Base-by-base conservation (phyloP, 345 rosid genomes). In the Litchi chinensis region DNA sequence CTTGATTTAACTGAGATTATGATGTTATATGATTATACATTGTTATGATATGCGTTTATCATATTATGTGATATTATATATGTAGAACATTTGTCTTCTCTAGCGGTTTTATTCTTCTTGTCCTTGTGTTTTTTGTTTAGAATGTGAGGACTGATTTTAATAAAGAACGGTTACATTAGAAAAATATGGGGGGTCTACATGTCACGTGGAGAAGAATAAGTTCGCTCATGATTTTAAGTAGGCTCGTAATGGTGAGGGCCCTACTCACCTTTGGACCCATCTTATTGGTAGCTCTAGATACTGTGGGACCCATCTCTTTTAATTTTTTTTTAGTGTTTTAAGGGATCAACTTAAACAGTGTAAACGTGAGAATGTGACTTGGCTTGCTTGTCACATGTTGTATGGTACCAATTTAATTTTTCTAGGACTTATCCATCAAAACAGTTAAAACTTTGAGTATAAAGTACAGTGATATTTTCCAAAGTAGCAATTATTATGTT, bases 201-300 rank as follows among this genome's bases (percentile, higher is more conserved):
- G 76, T 85, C 88, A 83, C 83, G 84, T 86, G 88, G 54, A 60
- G 68, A 10, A 56, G 74, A 24, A 82, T 63, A 57, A 77, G 60
- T 79, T 54, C 13, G 70, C 71, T 78, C 57, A 73, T 73, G 66
- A 24, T 16, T 70, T 24, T 56, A 16, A 48, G 79, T 77, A 77
- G 76, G 71, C 71, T 19, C 28, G 3, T 8, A 59, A n/a, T 59
- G 26, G 64, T 4, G 64, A 15, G 26, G 50, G 32, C 28, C 76
- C 76, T 26, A 54, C 75, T 9, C 5, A 43, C 3, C 28, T 57
- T 57, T 22, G 41, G 70, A 74, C 24, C 79, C 54, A 68, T 43
- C 13, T 19, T 37, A 8, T 59, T 63, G 50, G 71, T 73, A 74
- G 80, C 82, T 74, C 73, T 21, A 28, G 68, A 16, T 24, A 48